Conservation (phyloP, 257 asterid genomes). For the Solanum ossicruentum region DNA sequence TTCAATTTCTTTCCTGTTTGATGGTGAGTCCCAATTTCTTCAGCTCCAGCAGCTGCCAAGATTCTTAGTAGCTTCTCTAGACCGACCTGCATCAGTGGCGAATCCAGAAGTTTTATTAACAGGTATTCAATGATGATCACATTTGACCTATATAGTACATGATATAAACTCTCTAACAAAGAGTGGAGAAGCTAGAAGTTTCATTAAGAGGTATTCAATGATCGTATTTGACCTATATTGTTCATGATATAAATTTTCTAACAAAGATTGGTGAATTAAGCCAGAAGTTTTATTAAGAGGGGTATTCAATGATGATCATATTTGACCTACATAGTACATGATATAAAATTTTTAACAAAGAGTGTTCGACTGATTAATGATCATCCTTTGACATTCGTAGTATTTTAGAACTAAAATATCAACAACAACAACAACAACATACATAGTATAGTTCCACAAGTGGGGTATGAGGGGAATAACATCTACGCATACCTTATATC, state of each 20-base stretch:
- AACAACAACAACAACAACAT: fast-evolving
- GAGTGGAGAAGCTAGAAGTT: no score
- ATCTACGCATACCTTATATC: neutral
- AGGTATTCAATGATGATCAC: neutral
- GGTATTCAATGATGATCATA: no score
- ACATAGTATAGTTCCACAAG: neutral
- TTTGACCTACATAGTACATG: no score
- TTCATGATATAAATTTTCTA: no score
- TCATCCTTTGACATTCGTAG: neutral
- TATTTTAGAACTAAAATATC: neutral
- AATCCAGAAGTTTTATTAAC: neutral
- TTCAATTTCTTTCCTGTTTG: conserved; percentile 30
- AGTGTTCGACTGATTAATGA: neutral
- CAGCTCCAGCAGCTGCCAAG: conserved; percentile 70
- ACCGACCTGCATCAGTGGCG: conserved; percentile 12
- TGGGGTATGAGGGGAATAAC: neutral
- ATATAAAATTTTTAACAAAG: no score
- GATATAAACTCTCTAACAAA: neutral
- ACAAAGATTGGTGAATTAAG: no score
- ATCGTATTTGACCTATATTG: no score
- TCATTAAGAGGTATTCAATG: no score
- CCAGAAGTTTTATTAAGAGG: no score
- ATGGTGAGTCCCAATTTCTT: conserved; percentile 77
- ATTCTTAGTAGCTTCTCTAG: conserved; percentile 50
- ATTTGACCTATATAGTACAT: neutral